Evolutionary conservation across 2,329 filamentous ascomycete species (phyloP).

Genomic region (Calonectria hongkongensis): DNA sequence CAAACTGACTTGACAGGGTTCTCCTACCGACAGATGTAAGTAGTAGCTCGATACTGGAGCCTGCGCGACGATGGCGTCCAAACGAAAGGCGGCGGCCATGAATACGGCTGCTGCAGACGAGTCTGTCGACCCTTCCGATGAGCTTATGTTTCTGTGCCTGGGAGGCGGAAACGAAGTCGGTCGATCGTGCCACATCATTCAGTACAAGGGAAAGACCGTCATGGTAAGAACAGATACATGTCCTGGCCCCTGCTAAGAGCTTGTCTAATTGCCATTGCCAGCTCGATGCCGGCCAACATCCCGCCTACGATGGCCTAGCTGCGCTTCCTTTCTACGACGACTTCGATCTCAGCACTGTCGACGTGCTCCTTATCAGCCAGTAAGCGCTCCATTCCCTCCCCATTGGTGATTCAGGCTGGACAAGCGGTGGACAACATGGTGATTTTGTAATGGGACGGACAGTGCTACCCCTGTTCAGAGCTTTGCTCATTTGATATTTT

Average conservation of each 20-base stretch:
- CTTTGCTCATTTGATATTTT: constrained; percentile 53
- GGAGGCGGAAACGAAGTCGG: constrained; percentile 98
- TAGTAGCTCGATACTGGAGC: constrained; percentile 39
- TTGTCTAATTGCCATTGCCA: constrained; percentile 61
- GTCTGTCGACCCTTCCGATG: constrained; percentile 92
- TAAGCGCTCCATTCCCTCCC: constrained; percentile 74
- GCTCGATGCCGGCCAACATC: constrained; percentile 98
- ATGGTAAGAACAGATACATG: constrained; percentile 78
- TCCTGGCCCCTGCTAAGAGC: constrained; percentile 21
- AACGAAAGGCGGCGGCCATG: constrained; percentile 90
- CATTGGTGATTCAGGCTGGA: constrained; percentile 54
- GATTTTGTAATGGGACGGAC: constrained; percentile 53
- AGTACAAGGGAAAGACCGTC: constrained; percentile 99
- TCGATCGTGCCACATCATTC: constrained; percentile 96
- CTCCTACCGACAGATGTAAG: constrained; percentile 46
- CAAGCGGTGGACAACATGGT: constrained; percentile 56
- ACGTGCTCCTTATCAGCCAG: constrained; percentile 98
- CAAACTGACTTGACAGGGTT: constrained; percentile 46
- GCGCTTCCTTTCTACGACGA: constrained; percentile 98
- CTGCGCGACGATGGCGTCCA: constrained; percentile 84
- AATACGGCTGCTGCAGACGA: constrained; percentile 82
- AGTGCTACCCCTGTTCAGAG: constrained; percentile 38
- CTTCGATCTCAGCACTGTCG: constrained; percentile 97
- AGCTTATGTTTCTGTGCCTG: constrained; percentile 94
- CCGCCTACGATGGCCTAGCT: constrained; percentile 94